Percentiles rank a stretch among this genome's conserved stretches.
These are phyloP conservation scores for Avena atlantica DNA, from an alignment of 176 grass and related monocot genomes.

Conservation along the genomic window DNA sequence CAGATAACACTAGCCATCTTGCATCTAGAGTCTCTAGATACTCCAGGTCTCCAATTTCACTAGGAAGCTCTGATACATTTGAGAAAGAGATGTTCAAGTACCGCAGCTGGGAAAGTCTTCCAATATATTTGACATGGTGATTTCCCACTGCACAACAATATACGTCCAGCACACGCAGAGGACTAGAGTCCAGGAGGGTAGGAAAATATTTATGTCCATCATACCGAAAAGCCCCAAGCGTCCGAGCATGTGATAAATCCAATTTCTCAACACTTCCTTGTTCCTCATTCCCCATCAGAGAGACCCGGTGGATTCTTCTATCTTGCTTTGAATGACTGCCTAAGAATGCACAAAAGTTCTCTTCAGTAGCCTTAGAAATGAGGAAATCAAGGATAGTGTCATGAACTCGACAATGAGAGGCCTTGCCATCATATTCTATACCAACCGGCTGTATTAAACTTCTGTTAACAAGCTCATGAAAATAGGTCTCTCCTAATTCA, in stretches of 20 bases:
- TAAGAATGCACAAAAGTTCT: neutral
- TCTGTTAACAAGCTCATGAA: slow-evolving; percentile 21
- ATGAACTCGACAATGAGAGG: neutral
- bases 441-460: neutral
- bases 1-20: too few species aligned
- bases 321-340: neutral
- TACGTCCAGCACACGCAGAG: slow-evolving; percentile 1
- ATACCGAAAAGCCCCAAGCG: neutral
- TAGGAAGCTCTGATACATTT: slow-evolving; percentile 5
- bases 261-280: neutral
- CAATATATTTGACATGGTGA: neutral
- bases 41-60: neutral
- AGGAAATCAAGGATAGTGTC: neutral
- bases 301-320: neutral
- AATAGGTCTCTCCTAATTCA: slow-evolving; percentile 15
- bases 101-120: slow-evolving; percentile 21
- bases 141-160: neutral
- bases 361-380: neutral
- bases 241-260: neutral
- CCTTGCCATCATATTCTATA: neutral
- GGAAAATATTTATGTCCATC: neutral
- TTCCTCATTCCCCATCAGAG: neutral
- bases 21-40: slow-evolving; percentile 17
- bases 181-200: neutral
- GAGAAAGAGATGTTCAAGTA: slow-evolving; percentile 3